Evolutionary conservation across 495 filamentous ascomycete species (phyloP).

Genomic region (Penicillium cinerascens): DNA sequence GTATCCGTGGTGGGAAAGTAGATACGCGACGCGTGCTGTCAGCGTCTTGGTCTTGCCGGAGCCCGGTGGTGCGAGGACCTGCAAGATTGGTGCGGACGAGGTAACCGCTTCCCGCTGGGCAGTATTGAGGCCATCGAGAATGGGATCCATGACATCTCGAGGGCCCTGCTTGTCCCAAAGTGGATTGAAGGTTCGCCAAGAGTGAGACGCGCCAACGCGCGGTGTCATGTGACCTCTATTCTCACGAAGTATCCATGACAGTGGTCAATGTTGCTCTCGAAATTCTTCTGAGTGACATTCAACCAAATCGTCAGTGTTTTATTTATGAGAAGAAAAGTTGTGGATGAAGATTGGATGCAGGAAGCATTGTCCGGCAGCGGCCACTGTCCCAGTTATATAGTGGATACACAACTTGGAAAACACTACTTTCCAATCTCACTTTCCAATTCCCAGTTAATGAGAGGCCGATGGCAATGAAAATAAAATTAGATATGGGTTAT

Average conservation of each 20-base stretch:
- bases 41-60: conserved; percentile 97
- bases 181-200: conserved; percentile 3
- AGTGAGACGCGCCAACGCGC: conserved; percentile 23
- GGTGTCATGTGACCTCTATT: conserved; percentile 27
- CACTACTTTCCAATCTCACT: neutral
- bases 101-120: conserved; percentile 85
- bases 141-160: conserved; percentile 38
- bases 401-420: neutral
- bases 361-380: neutral
- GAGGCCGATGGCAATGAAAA: neutral
- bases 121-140: conserved; percentile 75
- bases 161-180: neutral
- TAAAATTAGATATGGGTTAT: neutral
- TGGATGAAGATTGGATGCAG: neutral
- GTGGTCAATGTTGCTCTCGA: neutral
- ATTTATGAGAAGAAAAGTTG: neutral
- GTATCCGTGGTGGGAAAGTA: conserved; percentile 74
- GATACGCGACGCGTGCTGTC: conserved; percentile 89
- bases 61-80: conserved; percentile 84
- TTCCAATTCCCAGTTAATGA: neutral
- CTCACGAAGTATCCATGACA: neutral
- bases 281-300: neutral
- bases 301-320: neutral
- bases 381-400: neutral
- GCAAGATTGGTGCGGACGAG: conserved; percentile 71